Conservation (phyloP, 2,329 filamentous ascomycete species). For the Macrophomina phaseolina region DNA sequence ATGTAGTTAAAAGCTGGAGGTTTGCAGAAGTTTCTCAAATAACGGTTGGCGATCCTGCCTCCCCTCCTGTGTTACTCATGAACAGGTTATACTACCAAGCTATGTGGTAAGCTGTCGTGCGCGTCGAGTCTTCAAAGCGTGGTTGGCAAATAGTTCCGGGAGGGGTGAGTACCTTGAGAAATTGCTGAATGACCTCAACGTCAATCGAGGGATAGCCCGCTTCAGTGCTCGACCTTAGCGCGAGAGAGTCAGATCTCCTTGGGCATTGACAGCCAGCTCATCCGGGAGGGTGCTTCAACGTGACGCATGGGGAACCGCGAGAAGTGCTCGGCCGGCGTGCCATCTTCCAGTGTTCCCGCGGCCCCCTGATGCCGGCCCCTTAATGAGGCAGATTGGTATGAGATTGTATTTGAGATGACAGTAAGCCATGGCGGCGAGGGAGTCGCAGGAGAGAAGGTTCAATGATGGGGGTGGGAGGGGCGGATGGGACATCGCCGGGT, state of each 20-base stretch:
- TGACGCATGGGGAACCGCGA: constrained; percentile 3
- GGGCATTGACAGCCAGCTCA: neutral
- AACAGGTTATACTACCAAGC: neutral
- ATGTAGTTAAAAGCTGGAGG: neutral
- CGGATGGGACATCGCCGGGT: neutral
- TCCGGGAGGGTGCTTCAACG: constrained; percentile 4
- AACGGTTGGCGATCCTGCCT: neutral
- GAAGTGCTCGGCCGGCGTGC: neutral
- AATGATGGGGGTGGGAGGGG: neutral
- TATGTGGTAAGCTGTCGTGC: neutral
- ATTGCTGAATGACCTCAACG: neutral
- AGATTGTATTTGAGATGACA: neutral
- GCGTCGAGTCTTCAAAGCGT: neutral
- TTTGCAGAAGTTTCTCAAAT: neutral
- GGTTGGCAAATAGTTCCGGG: neutral
- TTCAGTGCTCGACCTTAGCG: neutral
- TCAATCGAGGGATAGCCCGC: neutral
- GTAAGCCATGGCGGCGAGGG: neutral
- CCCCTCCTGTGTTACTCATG: neutral
- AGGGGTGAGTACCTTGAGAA: neutral
- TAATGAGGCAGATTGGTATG: neutral
- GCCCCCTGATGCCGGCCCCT: neutral
- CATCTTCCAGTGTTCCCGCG: neutral
- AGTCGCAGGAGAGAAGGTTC: neutral
- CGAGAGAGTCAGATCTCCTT: neutral